A percentile compares a stretch with the other conserved stretches of the same genome.
Conservation (phyloP, 2,329 filamentous ascomycete species). For the Fusarium begoniae region DNA sequence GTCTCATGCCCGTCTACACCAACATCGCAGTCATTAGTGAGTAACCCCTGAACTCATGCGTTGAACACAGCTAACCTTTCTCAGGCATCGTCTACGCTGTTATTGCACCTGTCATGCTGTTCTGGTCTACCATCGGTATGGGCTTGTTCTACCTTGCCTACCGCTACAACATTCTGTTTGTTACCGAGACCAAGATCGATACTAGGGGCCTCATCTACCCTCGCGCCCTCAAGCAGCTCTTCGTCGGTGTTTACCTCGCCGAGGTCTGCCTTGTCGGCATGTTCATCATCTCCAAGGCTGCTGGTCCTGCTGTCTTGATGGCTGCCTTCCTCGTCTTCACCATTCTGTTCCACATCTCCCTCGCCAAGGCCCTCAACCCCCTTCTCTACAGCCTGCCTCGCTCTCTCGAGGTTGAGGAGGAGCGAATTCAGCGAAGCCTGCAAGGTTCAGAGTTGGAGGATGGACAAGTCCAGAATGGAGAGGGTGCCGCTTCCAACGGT, state of each 20-base stretch:
- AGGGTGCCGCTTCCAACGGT: slow-evolving; percentile 16
- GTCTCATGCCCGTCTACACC: slow-evolving; percentile 77
- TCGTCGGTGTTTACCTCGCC: slow-evolving; percentile 82
- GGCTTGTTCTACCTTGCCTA: slow-evolving; percentile 84
- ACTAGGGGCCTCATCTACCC: slow-evolving; percentile 91
- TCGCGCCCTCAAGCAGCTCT: slow-evolving; percentile 85
- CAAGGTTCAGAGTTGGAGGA: slow-evolving; percentile 42
- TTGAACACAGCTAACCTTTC: slow-evolving; percentile 25
- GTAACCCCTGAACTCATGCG: slow-evolving; percentile 19
- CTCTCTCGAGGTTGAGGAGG: slow-evolving; percentile 59
- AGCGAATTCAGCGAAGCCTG: slow-evolving; percentile 47
- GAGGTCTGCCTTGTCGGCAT: slow-evolving; percentile 84
- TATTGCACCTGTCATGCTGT: slow-evolving; percentile 83
- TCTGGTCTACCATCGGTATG: slow-evolving; percentile 81
- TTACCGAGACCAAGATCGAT: slow-evolving; percentile 81
- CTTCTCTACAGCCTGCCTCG: slow-evolving; percentile 77
- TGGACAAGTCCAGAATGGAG: slow-evolving; percentile 27
- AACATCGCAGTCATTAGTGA: slow-evolving; percentile 76
- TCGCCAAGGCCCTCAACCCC: slow-evolving; percentile 75
- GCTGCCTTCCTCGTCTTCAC: slow-evolving; percentile 79
- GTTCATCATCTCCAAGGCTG: slow-evolving; percentile 73
- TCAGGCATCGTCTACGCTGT: slow-evolving; percentile 78
- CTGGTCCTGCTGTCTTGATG: slow-evolving; percentile 79
- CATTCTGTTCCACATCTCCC: slow-evolving; percentile 77
- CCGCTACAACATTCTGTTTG: slow-evolving; percentile 87